Base-by-base conservation (phyloP, 768 basidiomycete species). In the Glaciozyma martinii region DNA sequence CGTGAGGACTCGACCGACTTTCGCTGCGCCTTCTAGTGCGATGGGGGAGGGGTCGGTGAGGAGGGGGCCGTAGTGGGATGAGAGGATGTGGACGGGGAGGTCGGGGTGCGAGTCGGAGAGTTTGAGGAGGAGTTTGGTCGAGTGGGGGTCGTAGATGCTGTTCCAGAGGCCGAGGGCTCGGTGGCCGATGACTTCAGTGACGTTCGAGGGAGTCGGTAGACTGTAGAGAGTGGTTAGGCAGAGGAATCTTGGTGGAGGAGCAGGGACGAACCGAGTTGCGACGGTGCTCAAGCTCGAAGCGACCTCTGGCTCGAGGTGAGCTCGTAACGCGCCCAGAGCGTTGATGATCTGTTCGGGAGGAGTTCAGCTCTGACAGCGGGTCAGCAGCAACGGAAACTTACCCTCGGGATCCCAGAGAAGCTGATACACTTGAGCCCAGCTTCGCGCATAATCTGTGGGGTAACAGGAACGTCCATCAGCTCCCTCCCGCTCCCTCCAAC, bases 21-120 rank as follows among this genome's bases (percentile, higher is more conserved):
- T 66, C 5, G 52, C 55, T 18, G 44, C 42, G 3, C 43, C 43
- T 3, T 32, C 23, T 4, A 70, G 62, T 0, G 61, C 33, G 21
- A 70, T 13, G 12, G 53, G 23, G 1, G 68, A 42, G 1, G 78
- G 78, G 59, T 78, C 77, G 37, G 77, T 71, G n/a, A 79, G 73
- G 15, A 78, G 70, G 3, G 74, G 68, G 5, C 75, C 74, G 68
- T 79, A 79, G 63, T 79, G 77, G 29, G 78, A 76, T 25, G 73
- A 66, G 59, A 79, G 75, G 65, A 79, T 79, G 67, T 78, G 77
- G 44, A 78, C 74, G 27, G 78, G 78, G 15, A 79, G 73, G 67
- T 79, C 78, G 5, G 78, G 78, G 65, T 79, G 78, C 6, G 77
- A 75, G 15, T 68, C 63, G 21, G 56, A 62, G 30, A 79, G 76